These are phyloP conservation scores for Podochytrium sp. DNA, from an alignment of 192 early-diverging fungal species.

Conservation along the genomic window DNA sequence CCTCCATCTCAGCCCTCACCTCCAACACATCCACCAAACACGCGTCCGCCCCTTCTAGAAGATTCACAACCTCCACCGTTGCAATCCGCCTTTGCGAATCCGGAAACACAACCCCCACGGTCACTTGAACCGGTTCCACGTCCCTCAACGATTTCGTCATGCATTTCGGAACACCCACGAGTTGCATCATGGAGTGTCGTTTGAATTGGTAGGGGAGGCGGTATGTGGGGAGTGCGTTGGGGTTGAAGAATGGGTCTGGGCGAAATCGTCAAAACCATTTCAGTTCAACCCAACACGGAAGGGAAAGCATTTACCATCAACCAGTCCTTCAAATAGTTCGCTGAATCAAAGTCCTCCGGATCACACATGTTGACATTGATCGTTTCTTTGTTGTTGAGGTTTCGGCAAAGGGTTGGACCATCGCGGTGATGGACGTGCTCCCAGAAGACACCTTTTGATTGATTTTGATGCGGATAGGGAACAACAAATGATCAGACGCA, in stretches of 20 bases:
- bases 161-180: background rate
- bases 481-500: no score
- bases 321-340: conserved; percentile 26
- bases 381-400: background rate
- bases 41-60: background rate
- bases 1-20: background rate
- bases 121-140: background rate
- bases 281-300: background rate
- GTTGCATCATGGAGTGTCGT: background rate
- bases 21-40: background rate
- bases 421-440: conserved; percentile 18
- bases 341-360: conserved; percentile 20
- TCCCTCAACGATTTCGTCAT: background rate
- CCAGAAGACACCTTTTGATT: no score
- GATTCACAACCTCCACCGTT: background rate
- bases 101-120: background rate
- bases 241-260: conserved; percentile 31
- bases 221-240: conserved; percentile 17
- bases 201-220: conserved; percentile 26
- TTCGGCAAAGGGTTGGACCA: background rate
- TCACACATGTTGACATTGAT: background rate
- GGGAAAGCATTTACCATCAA: conserved; percentile 7
- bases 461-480: no score
- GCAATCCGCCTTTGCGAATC: background rate
- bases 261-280: background rate